Percentiles rank a stretch among this genome's conserved stretches.
Evolutionary conservation across 192 early-diverging fungal species (phyloP).

Genomic region (Chytriomyces sp.): DNA sequence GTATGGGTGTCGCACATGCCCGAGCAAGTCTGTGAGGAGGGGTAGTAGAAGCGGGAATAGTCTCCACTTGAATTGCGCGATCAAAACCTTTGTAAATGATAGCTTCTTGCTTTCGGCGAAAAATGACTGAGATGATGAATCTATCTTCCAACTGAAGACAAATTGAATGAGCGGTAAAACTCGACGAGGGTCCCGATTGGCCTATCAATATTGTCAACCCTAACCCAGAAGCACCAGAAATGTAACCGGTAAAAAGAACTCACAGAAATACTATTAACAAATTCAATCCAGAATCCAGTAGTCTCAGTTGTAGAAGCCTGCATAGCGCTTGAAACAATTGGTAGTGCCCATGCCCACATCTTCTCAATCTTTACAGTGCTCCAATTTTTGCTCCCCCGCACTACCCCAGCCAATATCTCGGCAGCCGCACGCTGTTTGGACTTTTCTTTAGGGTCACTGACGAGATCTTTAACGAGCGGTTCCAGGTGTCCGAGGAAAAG

Average conservation of each 20-base stretch:
- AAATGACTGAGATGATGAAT: conserved; percentile 77
- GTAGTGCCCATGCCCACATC: conserved; percentile 74
- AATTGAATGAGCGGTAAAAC: conserved; percentile 71
- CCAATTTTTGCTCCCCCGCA: conserved; percentile 93
- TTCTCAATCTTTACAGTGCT: conserved; percentile 33
- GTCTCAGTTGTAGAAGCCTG: conserved; percentile 73
- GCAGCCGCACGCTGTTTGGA: conserved; percentile 78
- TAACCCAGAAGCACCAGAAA: neutral
- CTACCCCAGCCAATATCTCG: conserved; percentile 77
- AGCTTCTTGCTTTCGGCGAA: conserved; percentile 85
- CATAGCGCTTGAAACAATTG: conserved; percentile 64
- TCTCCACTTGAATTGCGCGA: conserved; percentile 74
- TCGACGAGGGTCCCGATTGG: conserved; percentile 79
- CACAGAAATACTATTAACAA: conserved; percentile 61
- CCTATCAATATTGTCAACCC: conserved; percentile 11
- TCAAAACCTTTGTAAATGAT: conserved; percentile 60
- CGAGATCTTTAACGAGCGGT: conserved; percentile 57
- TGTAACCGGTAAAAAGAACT: neutral
- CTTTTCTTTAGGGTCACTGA: conserved; percentile 63
- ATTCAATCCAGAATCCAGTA: conserved; percentile 73
- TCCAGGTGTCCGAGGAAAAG: conserved; percentile 58
- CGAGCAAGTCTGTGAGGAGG: conserved; percentile 55
- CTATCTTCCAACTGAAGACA: conserved; percentile 66
- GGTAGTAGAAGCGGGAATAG: conserved; percentile 38
- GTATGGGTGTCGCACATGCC: conserved; percentile 77